These are phyloP conservation scores for Calendula officinalis DNA, from an alignment of 129 eudicot genomes.

Conservation along the genomic window DNA sequence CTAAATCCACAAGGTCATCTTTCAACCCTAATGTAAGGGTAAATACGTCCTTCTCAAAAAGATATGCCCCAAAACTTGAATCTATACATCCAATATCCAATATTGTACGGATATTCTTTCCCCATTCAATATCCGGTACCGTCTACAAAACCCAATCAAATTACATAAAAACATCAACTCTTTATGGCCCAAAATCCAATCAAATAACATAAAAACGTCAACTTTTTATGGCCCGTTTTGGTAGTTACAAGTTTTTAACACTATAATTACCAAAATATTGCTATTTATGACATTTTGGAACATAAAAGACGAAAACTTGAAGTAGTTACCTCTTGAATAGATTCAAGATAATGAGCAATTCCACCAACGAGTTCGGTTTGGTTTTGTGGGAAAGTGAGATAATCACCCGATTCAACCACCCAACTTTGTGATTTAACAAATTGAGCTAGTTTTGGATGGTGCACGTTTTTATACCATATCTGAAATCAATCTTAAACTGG, in stretches of 20 bases:
- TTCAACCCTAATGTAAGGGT: conserved; percentile 82
- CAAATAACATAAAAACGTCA: background rate
- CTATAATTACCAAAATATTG: no score
- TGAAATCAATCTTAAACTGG: conserved; percentile 38
- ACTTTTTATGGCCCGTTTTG: background rate
- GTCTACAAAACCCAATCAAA: conserved; percentile 46
- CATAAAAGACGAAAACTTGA: conserved; percentile 7
- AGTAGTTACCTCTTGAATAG: conserved; percentile 72
- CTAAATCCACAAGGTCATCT: conserved; percentile 82
- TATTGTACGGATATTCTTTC: conserved; percentile 76
- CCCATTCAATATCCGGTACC: conserved; percentile 99
- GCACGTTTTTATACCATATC: conserved; percentile 82
- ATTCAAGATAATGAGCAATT: conserved; percentile 79
- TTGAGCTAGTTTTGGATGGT: conserved; percentile 86
- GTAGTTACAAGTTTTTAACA: no score
- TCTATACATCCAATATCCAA: conserved; percentile 88
- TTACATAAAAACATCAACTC: background rate
- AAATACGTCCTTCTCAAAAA: conserved; percentile 65
- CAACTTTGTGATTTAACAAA: conserved; percentile 63
- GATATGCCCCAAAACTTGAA: conserved; percentile 70
- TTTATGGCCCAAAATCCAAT: background rate
- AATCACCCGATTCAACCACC: conserved; percentile 78
- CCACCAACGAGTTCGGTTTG: conserved; percentile 69
- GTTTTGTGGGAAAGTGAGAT: conserved; percentile 79
- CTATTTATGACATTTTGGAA: no score